phyloP scores from a whole-genome alignment of 2,329 filamentous ascomycete genomes.

The Beauveria varroae region DNA sequence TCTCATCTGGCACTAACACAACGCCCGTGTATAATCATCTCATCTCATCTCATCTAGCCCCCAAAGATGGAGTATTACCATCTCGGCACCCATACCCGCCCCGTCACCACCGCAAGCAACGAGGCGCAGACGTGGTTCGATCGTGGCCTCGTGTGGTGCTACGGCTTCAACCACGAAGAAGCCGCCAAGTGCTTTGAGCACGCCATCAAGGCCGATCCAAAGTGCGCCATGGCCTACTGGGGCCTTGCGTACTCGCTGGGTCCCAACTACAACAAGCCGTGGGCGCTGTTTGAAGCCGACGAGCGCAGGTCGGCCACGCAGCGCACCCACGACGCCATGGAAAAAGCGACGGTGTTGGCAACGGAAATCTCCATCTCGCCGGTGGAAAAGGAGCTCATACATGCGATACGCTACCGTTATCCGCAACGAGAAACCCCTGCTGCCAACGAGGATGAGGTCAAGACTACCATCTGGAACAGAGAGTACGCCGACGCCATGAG shows the following conservation, averaged over 20 bases:
- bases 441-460: constrained; percentile 33
- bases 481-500: constrained; percentile 33
- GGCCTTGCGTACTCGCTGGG: constrained; percentile 64
- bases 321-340: constrained; percentile 24
- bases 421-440: constrained; percentile 30
- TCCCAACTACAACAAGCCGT: constrained; percentile 72
- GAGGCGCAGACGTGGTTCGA: constrained; percentile 61
- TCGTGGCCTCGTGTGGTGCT: constrained; percentile 65
- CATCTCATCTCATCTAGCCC: background rate
- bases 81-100: constrained; percentile 51
- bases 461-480: constrained; percentile 36
- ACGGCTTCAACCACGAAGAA: constrained; percentile 71
- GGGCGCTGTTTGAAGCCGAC: constrained; percentile 58
- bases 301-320: constrained; percentile 47
- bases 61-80: constrained; percentile 41
- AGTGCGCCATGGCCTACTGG: constrained; percentile 60
- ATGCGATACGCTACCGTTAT: constrained; percentile 55
- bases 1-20: background rate
- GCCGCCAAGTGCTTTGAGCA: constrained; percentile 55
- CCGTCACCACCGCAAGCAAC: constrained; percentile 42
- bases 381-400: constrained; percentile 53
- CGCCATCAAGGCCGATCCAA: constrained; percentile 45
- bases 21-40: background rate
- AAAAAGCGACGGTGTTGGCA: constrained; percentile 19
- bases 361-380: constrained; percentile 11